phyloP scores from a whole-genome alignment of 2,329 filamentous ascomycete species.

The Aspergillus ustus region DNA sequence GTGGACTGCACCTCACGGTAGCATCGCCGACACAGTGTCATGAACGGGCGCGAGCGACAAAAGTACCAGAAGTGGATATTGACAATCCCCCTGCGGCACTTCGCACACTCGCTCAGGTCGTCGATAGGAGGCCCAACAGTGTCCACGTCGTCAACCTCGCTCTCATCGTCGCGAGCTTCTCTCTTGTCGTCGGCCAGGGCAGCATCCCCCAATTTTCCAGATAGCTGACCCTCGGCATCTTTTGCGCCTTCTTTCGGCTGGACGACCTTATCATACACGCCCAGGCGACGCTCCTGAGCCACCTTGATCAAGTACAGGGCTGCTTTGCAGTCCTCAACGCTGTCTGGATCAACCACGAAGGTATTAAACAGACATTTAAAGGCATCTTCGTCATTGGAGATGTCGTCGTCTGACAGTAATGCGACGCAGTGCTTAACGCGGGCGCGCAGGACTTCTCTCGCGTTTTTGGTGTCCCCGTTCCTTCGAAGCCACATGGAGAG shows the following conservation, averaged over 20 bases:
- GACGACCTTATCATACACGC: no score
- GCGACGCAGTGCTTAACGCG: slow-evolving; percentile 6
- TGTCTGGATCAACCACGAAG: slow-evolving; percentile 1
- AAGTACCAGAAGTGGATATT: slow-evolving; percentile 6
- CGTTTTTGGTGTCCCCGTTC: neutral
- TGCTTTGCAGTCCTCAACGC: neutral
- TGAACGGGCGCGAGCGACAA: neutral
- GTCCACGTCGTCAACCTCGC: neutral
- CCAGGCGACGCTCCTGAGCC: neutral
- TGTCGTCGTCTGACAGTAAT: slow-evolving; percentile 7
- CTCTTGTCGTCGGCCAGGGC: neutral
- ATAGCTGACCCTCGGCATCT: neutral
- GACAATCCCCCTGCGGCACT: neutral
- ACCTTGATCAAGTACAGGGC: neutral
- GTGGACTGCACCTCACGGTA: neutral
- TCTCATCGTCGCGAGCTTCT: no score
- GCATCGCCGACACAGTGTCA: slow-evolving; percentile 1
- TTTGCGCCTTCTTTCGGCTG: no score
- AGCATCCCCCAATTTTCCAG: neutral
- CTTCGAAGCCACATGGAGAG: neutral
- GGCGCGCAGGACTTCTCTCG: slow-evolving; percentile 9
- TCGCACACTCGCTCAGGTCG: slow-evolving; percentile 3
- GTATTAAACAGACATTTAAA: slow-evolving; percentile 2
- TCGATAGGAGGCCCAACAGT: neutral
- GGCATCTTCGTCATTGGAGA: neutral